phyloP scores from a whole-genome alignment of 108 stramenopile species.

The Cyclotella atomus region DNA sequence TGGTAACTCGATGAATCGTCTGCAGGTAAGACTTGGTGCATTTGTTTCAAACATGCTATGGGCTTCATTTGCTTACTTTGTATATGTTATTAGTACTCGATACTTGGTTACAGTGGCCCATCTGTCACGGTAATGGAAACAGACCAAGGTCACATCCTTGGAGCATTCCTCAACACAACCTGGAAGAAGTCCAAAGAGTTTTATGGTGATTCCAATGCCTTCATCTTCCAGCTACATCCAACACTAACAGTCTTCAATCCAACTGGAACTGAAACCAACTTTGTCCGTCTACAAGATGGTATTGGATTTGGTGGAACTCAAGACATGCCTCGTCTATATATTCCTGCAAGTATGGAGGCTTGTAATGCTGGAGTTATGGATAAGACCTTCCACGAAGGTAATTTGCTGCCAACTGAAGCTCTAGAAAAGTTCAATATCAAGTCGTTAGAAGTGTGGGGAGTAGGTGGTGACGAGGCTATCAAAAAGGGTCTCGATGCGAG shows the following conservation, averaged over 20 bases:
- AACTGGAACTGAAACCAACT: conserved; percentile 39
- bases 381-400: conserved; percentile 44
- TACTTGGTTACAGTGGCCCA: conserved; percentile 47
- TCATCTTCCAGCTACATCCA: conserved; percentile 47
- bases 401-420: conserved; percentile 40
- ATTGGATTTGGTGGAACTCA: conserved; percentile 50
- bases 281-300: conserved; percentile 47
- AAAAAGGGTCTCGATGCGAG: conserved; percentile 35
- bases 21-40: conserved; percentile 31
- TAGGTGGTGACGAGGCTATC: conserved; percentile 42
- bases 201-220: conserved; percentile 43
- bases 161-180: conserved; percentile 37
- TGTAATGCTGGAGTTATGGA: conserved; percentile 51
- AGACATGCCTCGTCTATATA: conserved; percentile 46
- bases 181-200: conserved; percentile 43
- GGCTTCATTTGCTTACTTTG: not conserved
- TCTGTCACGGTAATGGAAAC: conserved; percentile 40
- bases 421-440: conserved; percentile 52
- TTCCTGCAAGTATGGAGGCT: conserved; percentile 42
- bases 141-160: conserved; percentile 40
- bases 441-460: conserved; percentile 48
- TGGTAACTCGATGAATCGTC: conserved; percentile 48
- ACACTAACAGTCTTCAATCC: conserved; percentile 39
- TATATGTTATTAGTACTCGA: conserved; percentile 21
- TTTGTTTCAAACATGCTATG: not conserved